phyloP scores from a whole-genome alignment of 306 rosid species.

The Casuarina equisetifolia region DNA sequence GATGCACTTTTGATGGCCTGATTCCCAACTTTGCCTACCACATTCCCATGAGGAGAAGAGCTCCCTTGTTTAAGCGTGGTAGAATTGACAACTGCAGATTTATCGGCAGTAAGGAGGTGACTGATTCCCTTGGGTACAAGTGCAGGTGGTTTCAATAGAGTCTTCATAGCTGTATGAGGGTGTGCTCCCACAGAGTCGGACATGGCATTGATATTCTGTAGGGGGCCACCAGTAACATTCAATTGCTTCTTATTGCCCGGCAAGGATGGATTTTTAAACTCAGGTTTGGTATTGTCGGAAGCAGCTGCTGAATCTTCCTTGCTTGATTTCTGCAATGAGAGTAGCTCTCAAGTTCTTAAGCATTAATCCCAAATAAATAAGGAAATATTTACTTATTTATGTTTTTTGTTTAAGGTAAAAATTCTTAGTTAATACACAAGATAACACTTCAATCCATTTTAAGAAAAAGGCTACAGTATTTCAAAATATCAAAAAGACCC shows the following conservation, averaged over 20 bases:
- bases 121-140: slow-evolving; percentile 52
- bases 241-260: slow-evolving; percentile 32
- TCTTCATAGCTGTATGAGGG: slow-evolving; percentile 27
- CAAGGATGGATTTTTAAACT: slow-evolving; percentile 33
- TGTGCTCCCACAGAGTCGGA: slow-evolving; percentile 32
- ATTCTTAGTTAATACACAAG: background rate
- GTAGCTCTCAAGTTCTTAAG: slow-evolving; percentile 8
- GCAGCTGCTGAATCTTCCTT: slow-evolving; percentile 41
- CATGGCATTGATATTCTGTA: slow-evolving; percentile 23
- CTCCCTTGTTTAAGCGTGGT: slow-evolving; percentile 32
- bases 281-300: slow-evolving; percentile 39
- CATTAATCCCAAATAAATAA: background rate
- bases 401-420: background rate
- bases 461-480: background rate
- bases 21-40: slow-evolving; percentile 28
- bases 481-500: background rate
- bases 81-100: slow-evolving; percentile 29
- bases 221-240: slow-evolving; percentile 29
- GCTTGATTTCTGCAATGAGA: slow-evolving; percentile 44
- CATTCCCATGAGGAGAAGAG: slow-evolving; percentile 32
- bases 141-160: slow-evolving; percentile 29
- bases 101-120: slow-evolving; percentile 47
- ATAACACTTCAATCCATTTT: background rate
- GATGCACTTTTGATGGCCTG: slow-evolving; percentile 23
- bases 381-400: slow-evolving; percentile 5